Evolutionary conservation across 2,329 filamentous ascomycete genomes (phyloP), one percentile per base, ranked within the genome.

Genomic region (Colletotrichum musae): DNA sequence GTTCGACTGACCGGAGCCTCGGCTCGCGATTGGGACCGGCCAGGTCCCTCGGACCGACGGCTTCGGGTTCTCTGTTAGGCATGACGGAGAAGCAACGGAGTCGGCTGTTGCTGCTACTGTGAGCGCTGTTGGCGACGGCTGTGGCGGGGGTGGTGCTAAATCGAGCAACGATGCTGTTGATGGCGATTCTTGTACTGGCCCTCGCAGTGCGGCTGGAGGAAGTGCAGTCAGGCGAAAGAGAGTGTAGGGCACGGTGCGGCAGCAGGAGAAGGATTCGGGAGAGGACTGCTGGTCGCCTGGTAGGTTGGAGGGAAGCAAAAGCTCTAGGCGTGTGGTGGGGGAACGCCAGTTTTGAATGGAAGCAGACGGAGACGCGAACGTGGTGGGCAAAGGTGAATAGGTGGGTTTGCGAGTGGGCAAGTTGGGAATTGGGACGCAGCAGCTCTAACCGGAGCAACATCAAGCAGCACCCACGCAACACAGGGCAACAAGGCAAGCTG

Each of bases 1-100:
- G 75, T 74, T 82, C 78, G 53, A 81, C 79, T 4, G 77, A 74
- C 54, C 74, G 76, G 51, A 75, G 73, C 58, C 72, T 71, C 51
- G 77, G 75, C 67, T 80, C 75, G 69, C 74, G 75, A 71, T 75
- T 72, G 68, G 76, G 74, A 58, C 52, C 71, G 57, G 71, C 73
- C 65, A 52, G 65, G 28, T 45, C 61, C 54, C 65, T 47, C 16
- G 59, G 36, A 48, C 59, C 52, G 60, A 32, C 54, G 53, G 61
- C 61, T 48, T 69, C 68, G 45, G 62, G 71, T 58, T 73, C 73
- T 72, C 72, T 73, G 43, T 71, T 67, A 66, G 74, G 74, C 70
- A 72, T 74, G 68, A 51, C 64, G 58, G 36, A 39, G 47, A 43
- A 60, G 47, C 18, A 28, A 54, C 47, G 57, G 50, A 58, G 52